phyloP scores from a whole-genome alignment of 768 basidiomycete species.

The Gloeopeniophorella convolvens region DNA sequence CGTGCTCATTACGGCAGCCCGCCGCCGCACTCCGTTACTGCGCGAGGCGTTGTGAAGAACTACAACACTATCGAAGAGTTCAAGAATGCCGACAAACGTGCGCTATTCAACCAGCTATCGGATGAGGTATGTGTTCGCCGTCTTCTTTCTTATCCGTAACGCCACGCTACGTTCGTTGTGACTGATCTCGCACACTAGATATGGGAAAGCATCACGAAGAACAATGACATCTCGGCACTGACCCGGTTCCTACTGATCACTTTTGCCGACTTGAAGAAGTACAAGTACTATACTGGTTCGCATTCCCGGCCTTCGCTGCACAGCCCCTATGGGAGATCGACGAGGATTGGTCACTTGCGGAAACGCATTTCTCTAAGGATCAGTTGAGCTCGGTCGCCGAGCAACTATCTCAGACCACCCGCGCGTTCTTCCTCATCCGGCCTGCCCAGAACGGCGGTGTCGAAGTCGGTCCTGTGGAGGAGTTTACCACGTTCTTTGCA shows the following conservation, averaged over 20 bases:
- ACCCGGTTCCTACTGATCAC: constrained; percentile 85
- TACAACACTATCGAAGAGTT: constrained; percentile 98
- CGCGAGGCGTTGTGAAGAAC: constrained; percentile 76
- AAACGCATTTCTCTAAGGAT: constrained; percentile 36
- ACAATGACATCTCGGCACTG: constrained; percentile 49
- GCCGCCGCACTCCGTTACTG: constrained; percentile 43
- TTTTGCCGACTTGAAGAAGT: constrained; percentile 96
- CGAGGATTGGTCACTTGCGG: constrained; percentile 53
- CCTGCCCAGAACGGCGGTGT: constrained; percentile 27
- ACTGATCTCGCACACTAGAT: constrained; percentile 47
- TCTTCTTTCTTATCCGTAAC: too few species aligned
- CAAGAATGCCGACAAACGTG: constrained; percentile 80
- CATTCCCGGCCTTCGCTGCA: constrained; percentile 85
- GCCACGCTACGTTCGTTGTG: too few species aligned
- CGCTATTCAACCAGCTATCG: constrained; percentile 70
- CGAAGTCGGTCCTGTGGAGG: constrained; percentile 47
- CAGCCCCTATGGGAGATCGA: constrained; percentile 88
- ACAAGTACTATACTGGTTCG: constrained; percentile 99
- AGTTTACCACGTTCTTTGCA: constrained; percentile 53
- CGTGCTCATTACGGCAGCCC: constrained; percentile 29
- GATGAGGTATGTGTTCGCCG: constrained; percentile 55
- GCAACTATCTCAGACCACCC: constrained; percentile 36
- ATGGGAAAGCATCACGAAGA: constrained; percentile 53
- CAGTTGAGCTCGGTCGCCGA: constrained; percentile 37
- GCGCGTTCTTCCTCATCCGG: constrained; percentile 60